phyloP scores from a whole-genome alignment of 768 basidiomycete genomes.

The Gautieria morchelliformis region DNA sequence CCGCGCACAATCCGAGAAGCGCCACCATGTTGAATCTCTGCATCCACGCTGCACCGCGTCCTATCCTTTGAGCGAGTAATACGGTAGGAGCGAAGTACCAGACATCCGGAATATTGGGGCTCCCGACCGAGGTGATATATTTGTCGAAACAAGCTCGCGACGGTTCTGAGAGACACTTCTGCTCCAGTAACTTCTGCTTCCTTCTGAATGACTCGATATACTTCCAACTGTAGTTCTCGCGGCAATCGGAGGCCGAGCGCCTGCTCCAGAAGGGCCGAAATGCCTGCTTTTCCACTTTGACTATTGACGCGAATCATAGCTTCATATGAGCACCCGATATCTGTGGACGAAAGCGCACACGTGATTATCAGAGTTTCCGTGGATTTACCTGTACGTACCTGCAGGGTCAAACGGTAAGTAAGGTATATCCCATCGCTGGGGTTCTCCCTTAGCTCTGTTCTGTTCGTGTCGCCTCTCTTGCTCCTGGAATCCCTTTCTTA shows the following conservation, averaged over 20 bases:
- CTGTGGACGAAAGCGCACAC: conserved; percentile 20
- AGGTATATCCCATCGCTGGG: conserved; percentile 5
- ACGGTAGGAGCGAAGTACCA: conserved; percentile 24
- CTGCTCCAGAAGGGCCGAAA: conserved; percentile 93
- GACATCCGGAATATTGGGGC: conserved; percentile 65
- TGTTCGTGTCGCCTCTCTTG: conserved; percentile 21
- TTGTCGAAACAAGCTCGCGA: conserved; percentile 77
- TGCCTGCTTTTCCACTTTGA: conserved; percentile 98
- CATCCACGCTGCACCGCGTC: conserved; percentile 62
- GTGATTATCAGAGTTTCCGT: background rate
- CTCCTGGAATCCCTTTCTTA: conserved; percentile 37
- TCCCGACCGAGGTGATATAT: conserved; percentile 80
- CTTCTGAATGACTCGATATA: conserved; percentile 88
- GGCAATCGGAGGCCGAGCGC: conserved; percentile 86
- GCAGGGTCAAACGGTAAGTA: conserved; percentile 8
- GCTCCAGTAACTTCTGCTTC: conserved; percentile 89
- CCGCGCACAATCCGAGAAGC: conserved; percentile 77
- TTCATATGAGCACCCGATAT: conserved; percentile 92
- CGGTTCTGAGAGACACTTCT: conserved; percentile 93
- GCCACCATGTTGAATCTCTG: conserved; percentile 79
- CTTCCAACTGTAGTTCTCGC: conserved; percentile 89
- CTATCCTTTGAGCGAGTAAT: conserved; percentile 19
- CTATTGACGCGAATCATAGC: conserved; percentile 99
- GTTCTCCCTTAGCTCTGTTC: conserved; percentile 1
- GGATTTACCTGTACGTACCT: background rate